Percentiles rank a stretch among this genome's conserved stretches.
phyloP scores from a whole-genome alignment of 805 yeast species.

The Saturnispora quitensis region DNA sequence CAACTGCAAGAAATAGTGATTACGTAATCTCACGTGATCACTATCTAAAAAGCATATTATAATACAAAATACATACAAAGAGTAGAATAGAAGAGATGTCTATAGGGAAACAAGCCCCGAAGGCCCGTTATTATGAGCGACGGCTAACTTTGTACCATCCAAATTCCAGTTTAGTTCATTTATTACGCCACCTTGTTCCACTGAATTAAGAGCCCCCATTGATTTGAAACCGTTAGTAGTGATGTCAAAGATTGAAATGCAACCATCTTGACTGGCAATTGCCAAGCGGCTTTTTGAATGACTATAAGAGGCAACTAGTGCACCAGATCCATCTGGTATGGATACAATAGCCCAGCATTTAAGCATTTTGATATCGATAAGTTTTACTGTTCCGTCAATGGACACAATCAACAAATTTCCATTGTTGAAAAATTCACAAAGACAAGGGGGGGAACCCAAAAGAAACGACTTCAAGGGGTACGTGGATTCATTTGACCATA shows the following conservation, averaged over 20 bases:
- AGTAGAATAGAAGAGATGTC: background rate
- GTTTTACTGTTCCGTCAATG: conserved; percentile 3
- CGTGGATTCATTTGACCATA: background rate
- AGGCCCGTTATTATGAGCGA: background rate
- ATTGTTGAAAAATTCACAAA: background rate
- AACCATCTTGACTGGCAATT: background rate
- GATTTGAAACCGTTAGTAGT: background rate
- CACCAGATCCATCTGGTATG: conserved; percentile 5
- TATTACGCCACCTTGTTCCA: background rate
- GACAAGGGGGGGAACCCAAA: background rate
- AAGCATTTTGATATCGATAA: background rate
- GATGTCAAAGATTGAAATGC: background rate
- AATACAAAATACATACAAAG: background rate
- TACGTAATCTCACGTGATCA: too few species aligned
- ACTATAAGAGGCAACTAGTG: background rate
- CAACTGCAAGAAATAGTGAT: background rate
- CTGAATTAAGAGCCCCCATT: conserved; percentile 2
- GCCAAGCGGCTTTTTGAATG: background rate
- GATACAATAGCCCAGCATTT: conserved; percentile 1
- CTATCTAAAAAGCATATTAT: background rate
- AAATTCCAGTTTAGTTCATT: background rate
- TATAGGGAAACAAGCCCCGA: background rate
- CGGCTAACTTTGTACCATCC: background rate
- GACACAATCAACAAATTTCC: conserved; percentile 1
- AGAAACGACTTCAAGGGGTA: background rate